A percentile compares a stretch with the other conserved stretches of the same genome.
These are phyloP conservation scores for Meira nashicola DNA, from an alignment of 1,284 basidiomycete genomes.

Conservation along the genomic window DNA sequence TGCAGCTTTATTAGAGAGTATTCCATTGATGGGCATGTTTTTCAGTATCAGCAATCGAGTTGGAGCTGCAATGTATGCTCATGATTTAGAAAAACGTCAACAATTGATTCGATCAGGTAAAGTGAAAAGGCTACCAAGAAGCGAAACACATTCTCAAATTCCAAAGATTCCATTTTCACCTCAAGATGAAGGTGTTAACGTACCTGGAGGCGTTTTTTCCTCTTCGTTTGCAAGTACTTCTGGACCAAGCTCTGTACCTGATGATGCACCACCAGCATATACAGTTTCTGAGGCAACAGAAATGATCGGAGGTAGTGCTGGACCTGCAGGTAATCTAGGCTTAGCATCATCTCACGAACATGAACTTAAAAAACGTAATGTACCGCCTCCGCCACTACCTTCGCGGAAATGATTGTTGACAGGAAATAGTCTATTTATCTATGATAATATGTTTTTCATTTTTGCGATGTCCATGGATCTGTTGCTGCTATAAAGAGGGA, in stretches of 20 bases:
- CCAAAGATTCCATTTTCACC: slow-evolving; percentile 5
- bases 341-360: not conserved
- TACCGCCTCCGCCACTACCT: not conserved
- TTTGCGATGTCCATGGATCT: too few species aligned
- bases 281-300: slow-evolving; percentile 3
- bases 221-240: not conserved
- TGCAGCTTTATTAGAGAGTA: slow-evolving; percentile 41
- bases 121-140: slow-evolving; percentile 11
- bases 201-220: slow-evolving; percentile 1
- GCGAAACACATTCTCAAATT: slow-evolving; percentile 13
- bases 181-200: not conserved
- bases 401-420: not conserved
- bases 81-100: slow-evolving; percentile 51
- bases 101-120: slow-evolving; percentile 27
- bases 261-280: slow-evolving; percentile 9
- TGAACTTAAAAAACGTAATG: slow-evolving; percentile 1
- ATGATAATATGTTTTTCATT: too few species aligned
- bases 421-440: too few species aligned
- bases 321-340: slow-evolving; percentile 2
- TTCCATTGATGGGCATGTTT: slow-evolving; percentile 42
- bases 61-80: slow-evolving; percentile 49
- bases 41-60: slow-evolving; percentile 49
- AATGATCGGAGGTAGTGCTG: slow-evolving; percentile 5
- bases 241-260: not conserved
- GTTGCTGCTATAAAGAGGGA: too few species aligned